Evolutionary conservation across 208 protist species (phyloP).

Genomic region (Leishmania mexicana): DNA sequence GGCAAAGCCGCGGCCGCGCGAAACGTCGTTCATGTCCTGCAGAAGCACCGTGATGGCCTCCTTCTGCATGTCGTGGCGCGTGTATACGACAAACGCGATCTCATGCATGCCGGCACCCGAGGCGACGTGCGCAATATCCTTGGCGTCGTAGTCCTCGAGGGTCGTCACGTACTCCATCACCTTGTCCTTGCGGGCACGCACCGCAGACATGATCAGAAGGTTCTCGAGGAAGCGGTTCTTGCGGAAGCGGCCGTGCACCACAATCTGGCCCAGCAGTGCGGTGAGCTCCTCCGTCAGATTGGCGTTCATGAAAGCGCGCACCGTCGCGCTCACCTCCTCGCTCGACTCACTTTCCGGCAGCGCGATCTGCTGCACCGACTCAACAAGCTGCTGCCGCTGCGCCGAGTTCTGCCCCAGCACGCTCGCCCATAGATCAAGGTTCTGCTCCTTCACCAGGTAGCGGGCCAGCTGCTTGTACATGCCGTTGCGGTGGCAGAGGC

Average conservation of each 20-base stretch:
- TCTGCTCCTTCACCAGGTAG: constrained; percentile 98
- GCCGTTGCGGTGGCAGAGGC: constrained; percentile 96
- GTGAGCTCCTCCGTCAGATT: constrained; percentile 99
- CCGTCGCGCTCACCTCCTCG: constrained; percentile 98
- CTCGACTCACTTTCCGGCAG: constrained; percentile 97
- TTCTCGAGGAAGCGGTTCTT: constrained; percentile 99
- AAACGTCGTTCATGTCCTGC: constrained; percentile 95
- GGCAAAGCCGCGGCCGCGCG: constrained; percentile 96
- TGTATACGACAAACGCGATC: constrained; percentile 99
- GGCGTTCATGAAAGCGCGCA: constrained; percentile 99
- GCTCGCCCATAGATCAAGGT: constrained; percentile 97
- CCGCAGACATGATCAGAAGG: constrained; percentile 99
- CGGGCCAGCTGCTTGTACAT: constrained; percentile 98
- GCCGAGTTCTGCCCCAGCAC: constrained; percentile 95
- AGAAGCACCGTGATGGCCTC: constrained; percentile 98
- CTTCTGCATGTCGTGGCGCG: constrained; percentile 97
- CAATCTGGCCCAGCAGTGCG: constrained; percentile 99
- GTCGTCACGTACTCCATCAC: constrained; percentile 99
- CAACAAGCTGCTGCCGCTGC: constrained; percentile 94
- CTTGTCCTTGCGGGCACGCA: constrained; percentile 95
- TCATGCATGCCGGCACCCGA: constrained; percentile 96
- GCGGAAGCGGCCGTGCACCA: constrained; percentile 97
- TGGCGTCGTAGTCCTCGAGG: constrained; percentile 99
- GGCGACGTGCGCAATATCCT: constrained; percentile 98
- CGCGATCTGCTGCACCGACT: constrained; percentile 98